phyloP scores from a whole-genome alignment of 176 grass and related monocot species.

The Carex cristatella region DNA sequence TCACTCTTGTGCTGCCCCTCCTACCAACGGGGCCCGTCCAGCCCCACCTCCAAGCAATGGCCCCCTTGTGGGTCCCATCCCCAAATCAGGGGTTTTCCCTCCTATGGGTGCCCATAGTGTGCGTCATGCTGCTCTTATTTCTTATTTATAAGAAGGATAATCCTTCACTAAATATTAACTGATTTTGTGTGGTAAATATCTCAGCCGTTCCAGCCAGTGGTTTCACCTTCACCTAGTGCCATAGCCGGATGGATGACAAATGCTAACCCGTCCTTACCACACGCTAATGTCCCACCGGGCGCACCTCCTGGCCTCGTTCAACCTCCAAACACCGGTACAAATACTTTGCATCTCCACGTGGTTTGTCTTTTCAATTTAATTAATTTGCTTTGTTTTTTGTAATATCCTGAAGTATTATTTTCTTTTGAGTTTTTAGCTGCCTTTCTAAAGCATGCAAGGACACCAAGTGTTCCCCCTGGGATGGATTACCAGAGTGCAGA shows the following conservation, averaged over 20 bases:
- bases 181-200: constrained; percentile 4
- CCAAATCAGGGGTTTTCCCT: constrained; percentile 86
- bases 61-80: constrained; percentile 85
- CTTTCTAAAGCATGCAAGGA: constrained; percentile 93
- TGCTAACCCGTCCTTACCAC: constrained; percentile 76
- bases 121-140: constrained; percentile 19
- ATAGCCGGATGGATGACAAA: constrained; percentile 99
- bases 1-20: constrained; percentile 77
- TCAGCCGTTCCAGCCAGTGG: constrained; percentile 93
- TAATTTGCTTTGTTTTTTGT: constrained; percentile 12
- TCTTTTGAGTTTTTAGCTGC: constrained; percentile 49
- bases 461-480: constrained; percentile 66
- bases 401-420: constrained; percentile 11
- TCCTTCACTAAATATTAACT: neutral
- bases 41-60: constrained; percentile 75
- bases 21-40: constrained; percentile 72
- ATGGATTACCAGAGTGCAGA: constrained; percentile 97
- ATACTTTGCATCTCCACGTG: constrained; percentile 25
- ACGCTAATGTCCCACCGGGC: constrained; percentile 71
- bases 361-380: neutral
- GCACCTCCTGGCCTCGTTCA: constrained; percentile 66
- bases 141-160: neutral
- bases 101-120: constrained; percentile 90
- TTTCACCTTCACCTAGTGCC: constrained; percentile 87
- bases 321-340: constrained; percentile 72